Evolutionary conservation across 1,139 yeast genomes (phyloP), one percentile per base, ranked within the genome.

Genomic region (Saccharomyces hybrid): DNA sequence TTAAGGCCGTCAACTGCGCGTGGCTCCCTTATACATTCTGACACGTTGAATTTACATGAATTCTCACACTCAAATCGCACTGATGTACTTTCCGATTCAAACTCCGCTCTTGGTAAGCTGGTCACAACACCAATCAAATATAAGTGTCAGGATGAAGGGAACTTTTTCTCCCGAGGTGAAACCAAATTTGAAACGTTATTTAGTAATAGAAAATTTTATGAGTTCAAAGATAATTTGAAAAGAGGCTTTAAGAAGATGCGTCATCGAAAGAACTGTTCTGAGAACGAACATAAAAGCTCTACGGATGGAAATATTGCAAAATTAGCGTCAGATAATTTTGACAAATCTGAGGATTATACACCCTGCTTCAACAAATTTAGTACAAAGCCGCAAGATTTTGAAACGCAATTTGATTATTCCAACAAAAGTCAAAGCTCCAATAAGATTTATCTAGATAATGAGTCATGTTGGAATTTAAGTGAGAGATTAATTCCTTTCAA

Each of bases 351-450:
- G 2, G 50, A 41, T 26, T 48, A 42, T 49, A n/a, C 26, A 4
- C 50, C 56, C 1, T 62, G 63, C 46, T 62, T 57, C 44, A 50
- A 57, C 5, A 46, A 38, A 20, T 62, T 60, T 30, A 57, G 54
- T 46, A 58, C 62, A 4, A 47, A 52, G 38, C 55, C 63, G 25
- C 50, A 53, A 4, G 59, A 61, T 14, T 49, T 61, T 32, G 57
- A 54, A 27, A 47, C 59, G 16, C 51, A 61, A n/a, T 62, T 59
- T 54, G 63, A 62, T 16, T 50, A 53, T 32, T 49, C 57, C 2
- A 60, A 60, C 60, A 56, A 51, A 30, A 50, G 16, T 13, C 50
- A 50, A 20, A n/a, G 14, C 3, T 30, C 16, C 4, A 26, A 34
- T 48, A 26, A 28, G 11, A 6, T 3, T 46, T 38, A 38, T 3